Evolutionary conservation across 2,329 filamentous ascomycete genomes (phyloP).

Genomic region (Elsinoe ampelina): DNA sequence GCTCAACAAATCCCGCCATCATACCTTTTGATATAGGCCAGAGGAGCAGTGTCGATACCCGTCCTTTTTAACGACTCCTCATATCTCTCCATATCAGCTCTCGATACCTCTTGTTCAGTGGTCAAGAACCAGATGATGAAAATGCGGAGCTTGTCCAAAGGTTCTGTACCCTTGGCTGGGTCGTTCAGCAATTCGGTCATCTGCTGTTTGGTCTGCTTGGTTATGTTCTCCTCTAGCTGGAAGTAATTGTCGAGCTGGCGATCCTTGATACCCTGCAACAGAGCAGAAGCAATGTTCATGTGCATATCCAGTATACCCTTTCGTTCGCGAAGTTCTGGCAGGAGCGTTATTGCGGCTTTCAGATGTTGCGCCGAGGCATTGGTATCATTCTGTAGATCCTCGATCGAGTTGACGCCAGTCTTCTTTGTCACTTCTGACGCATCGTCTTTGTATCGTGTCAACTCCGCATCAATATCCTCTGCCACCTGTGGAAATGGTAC

Average conservation of each 20-base stretch:
- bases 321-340: conserved; percentile 85
- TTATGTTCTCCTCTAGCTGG: conserved; percentile 85
- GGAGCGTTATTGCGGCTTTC: conserved; percentile 85
- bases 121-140: conserved; percentile 97
- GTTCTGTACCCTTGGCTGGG: conserved; percentile 68
- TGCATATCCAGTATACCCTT: conserved; percentile 96
- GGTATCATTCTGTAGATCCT: conserved; percentile 84
- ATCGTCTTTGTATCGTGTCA: conserved; percentile 92
- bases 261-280: conserved; percentile 78
- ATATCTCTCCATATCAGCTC: conserved; percentile 75
- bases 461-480: conserved; percentile 87
- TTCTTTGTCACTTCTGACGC: conserved; percentile 90
- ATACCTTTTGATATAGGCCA: conserved; percentile 80
- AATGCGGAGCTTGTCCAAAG: conserved; percentile 79
- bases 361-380: conserved; percentile 85
- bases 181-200: conserved; percentile 81
- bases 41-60: conserved; percentile 64
- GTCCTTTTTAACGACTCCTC: conserved; percentile 70
- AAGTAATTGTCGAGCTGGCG: conserved; percentile 94
- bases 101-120: conserved; percentile 77
- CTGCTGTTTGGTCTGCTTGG: conserved; percentile 82
- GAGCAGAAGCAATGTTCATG: conserved; percentile 89
- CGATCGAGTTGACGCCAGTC: conserved; percentile 83
- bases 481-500: conserved; percentile 91
- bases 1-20: conserved; percentile 22